Evolutionary conservation across 2,329 filamentous ascomycete genomes (phyloP), one percentile per base, ranked within the genome.

Genomic region (Aspergillus pseudoterreus): DNA sequence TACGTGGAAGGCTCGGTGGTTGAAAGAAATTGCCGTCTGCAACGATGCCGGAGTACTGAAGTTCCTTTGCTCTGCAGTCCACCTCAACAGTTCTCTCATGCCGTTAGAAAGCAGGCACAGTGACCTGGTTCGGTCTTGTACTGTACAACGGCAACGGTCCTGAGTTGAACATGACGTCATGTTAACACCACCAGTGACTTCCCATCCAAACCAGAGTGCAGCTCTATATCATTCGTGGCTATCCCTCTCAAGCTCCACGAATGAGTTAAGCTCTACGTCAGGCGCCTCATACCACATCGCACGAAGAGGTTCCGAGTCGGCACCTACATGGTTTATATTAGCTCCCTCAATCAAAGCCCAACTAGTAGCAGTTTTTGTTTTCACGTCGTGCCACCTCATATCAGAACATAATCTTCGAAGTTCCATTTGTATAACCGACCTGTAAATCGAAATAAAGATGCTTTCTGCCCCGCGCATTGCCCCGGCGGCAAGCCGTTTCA

Each of bases 221-320:
- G 15, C 15, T n/a, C n/a, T 17, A 8, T 17, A 38, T 38, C 14
- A 38, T 38, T 38, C 35, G 35, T 38, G 35, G 35, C 15, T n/a
- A 38, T 17, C 14, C 15, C 14, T 38, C 35, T 6, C 6, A 38
- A 15, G 35, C 35, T 38, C 45, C 32, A 27, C 39, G 17, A 21
- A 39, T 58, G 61, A 60, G 42, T 43, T 62, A 49, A 38, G 12
- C 9, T 60, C 61, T 54, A 64, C 61, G 60, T 63, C 59, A 60
- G 55, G 21, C 0, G 33, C 49, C 22, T 55, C 49, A 49, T 50
- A 46, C 47, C 41, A 53, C 32, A 43, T 15, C 39, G 19, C 12
- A 6, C 39, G 19, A 14, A 22, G 17, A 8, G 39, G 11, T 24
- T 17, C 39, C 39, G 39, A 43, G 6, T 11, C 22, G 4, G 30